Percentiles rank a stretch among this genome's conserved stretches.
Evolutionary conservation across 2,329 filamentous ascomycete species (phyloP).

Genomic region (Gremmenia infestans): DNA sequence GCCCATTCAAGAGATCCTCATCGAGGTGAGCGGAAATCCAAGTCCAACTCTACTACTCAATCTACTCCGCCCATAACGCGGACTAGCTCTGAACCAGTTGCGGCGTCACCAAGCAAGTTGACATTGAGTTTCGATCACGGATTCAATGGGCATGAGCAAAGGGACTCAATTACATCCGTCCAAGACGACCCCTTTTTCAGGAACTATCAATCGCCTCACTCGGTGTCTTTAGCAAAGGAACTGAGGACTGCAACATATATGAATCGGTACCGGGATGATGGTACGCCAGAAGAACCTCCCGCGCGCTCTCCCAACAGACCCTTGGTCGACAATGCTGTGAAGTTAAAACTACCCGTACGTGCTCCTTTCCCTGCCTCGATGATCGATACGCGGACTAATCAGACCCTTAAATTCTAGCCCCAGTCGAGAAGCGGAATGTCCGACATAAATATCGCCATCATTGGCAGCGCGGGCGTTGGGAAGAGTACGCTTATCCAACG

Average conservation of each 20-base stretch:
- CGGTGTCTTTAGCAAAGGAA: slow-evolving; percentile 31
- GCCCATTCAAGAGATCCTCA: slow-evolving; percentile 3
- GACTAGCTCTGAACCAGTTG: slow-evolving; percentile 17
- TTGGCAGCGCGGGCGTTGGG: slow-evolving; percentile 61
- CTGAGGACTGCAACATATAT: slow-evolving; percentile 26
- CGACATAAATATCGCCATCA: slow-evolving; percentile 59
- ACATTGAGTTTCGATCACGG: slow-evolving; percentile 16
- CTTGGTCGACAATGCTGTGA: slow-evolving; percentile 18
- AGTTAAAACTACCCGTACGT: slow-evolving; percentile 21
- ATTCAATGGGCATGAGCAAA: slow-evolving; percentile 25
- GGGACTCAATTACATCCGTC: slow-evolving; percentile 49
- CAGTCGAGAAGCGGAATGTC: slow-evolving; percentile 36
- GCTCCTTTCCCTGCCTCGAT: not conserved
- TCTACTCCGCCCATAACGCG: slow-evolving; percentile 15
- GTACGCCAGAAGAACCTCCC: slow-evolving; percentile 10
- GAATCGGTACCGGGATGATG: slow-evolving; percentile 16
- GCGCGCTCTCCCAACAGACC: slow-evolving; percentile 12
- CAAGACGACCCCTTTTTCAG: slow-evolving; percentile 53
- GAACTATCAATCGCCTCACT: slow-evolving; percentile 38
- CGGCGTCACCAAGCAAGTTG: slow-evolving; percentile 10
- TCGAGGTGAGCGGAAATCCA: slow-evolving; percentile 4
- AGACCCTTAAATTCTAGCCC: slow-evolving; percentile 17
- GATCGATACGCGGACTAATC: slow-evolving; percentile 12
- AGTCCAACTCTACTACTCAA: slow-evolving; percentile 7
- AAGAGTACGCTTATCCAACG: slow-evolving; percentile 65